A percentile compares a stretch with the other conserved stretches of the same genome.
Evolutionary conservation across 1,139 yeast species (phyloP).

Genomic region (Meyerozyma elateridarum): DNA sequence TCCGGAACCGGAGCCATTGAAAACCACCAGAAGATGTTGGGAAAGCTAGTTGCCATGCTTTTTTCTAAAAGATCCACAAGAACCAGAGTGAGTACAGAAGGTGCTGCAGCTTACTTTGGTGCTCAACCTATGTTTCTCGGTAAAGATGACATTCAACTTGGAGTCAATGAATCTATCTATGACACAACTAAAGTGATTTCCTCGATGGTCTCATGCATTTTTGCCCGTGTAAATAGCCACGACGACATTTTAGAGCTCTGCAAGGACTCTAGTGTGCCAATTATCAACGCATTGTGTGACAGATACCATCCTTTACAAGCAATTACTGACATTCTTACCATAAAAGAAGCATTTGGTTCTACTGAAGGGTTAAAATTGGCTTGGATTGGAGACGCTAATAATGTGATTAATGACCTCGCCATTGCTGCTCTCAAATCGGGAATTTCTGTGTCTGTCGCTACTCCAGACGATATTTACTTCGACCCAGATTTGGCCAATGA

Average conservation of each 20-base stretch:
- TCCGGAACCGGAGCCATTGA: constrained; percentile 43
- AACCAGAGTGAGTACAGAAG: constrained; percentile 91
- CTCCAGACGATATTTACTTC: constrained; percentile 71
- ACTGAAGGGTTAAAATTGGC: constrained; percentile 69
- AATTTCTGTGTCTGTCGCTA: constrained; percentile 76
- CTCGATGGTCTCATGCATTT: constrained; percentile 91
- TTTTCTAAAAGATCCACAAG: constrained; percentile 92
- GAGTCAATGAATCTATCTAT: constrained; percentile 84
- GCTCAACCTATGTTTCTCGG: constrained; percentile 97
- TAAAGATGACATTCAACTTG: constrained; percentile 91
- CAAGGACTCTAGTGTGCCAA: constrained; percentile 76
- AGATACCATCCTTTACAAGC: constrained; percentile 94
- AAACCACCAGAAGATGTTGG: constrained; percentile 57
- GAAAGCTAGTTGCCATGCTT: constrained; percentile 76
- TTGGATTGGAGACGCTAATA: constrained; percentile 97
- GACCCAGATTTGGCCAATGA: constrained; percentile 50
- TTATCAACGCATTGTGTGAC: constrained; percentile 91
- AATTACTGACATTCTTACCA: constrained; percentile 82
- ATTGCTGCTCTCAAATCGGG: constrained; percentile 85
- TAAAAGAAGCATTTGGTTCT: constrained; percentile 66
- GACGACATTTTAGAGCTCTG: constrained; percentile 75
- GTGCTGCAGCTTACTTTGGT: constrained; percentile 90
- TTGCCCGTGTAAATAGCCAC: constrained; percentile 91
- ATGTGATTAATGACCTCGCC: constrained; percentile 91
- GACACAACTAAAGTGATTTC: constrained; percentile 88